phyloP scores from a whole-genome alignment of 1,284 basidiomycete genomes.

The Austroboletus novae-zelandiae region DNA sequence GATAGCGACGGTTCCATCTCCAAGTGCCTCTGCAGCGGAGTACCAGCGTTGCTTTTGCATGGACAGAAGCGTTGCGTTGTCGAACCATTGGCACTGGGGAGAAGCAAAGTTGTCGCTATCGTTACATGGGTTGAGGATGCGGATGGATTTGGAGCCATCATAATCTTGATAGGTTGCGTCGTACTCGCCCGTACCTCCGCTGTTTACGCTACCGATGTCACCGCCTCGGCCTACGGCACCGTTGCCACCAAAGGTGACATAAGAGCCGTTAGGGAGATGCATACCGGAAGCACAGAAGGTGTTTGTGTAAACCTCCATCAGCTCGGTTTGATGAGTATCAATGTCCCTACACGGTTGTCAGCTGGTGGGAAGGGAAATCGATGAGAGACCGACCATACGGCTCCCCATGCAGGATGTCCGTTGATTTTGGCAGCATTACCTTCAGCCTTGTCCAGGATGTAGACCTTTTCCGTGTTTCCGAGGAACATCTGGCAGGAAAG shows the following conservation, averaged over 20 bases:
- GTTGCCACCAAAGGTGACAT: conserved; percentile 69
- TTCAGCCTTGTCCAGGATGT: conserved; percentile 50
- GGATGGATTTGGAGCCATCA: conserved; percentile 65
- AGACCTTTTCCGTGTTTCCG: conserved; percentile 46
- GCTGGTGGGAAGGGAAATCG: conserved; percentile 28
- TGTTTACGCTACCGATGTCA: conserved; percentile 80
- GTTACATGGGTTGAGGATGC: conserved; percentile 75
- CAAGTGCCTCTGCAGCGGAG: conserved; percentile 77
- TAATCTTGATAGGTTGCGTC: conserved; percentile 64
- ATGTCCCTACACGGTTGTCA: conserved; percentile 19
- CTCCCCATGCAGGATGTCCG: conserved; percentile 43
- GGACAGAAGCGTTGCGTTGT: conserved; percentile 61
- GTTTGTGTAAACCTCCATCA: conserved; percentile 78
- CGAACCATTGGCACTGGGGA: conserved; percentile 72
- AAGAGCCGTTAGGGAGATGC: conserved; percentile 67
- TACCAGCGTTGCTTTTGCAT: conserved; percentile 88
- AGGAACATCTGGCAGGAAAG: conserved; percentile 48
- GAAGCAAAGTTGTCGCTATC: conserved; percentile 53
- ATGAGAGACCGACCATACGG: conserved; percentile 38
- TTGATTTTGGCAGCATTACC: conserved; percentile 40
- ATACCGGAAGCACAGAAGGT: conserved; percentile 80
- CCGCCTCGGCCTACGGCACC: conserved; percentile 75
- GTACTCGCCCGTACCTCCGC: conserved; percentile 62
- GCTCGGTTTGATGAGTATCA: conserved; percentile 43
- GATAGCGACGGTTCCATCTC: conserved; percentile 65